Base-by-base conservation (phyloP, 1,284 basidiomycete genomes). In the Ustilago bromivora region DNA sequence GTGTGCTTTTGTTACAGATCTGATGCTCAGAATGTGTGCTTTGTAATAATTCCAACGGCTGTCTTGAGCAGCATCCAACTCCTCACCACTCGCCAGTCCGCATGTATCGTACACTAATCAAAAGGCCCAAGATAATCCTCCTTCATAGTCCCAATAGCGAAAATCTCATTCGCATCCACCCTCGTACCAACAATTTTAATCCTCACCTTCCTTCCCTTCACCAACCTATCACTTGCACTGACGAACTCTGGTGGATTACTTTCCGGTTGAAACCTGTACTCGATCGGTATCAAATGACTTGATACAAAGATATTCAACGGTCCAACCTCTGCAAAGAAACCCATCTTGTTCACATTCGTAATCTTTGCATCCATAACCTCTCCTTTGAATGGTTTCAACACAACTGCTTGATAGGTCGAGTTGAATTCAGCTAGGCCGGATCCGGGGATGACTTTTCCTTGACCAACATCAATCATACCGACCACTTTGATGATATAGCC, bases 331-430 rank as follows among this genome's bases (percentile, higher is more conserved):
- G 94, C 95, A 80, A 98, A 98, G 88, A 98, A 97, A 7, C 96
- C 96, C 95, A 98, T 98, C 95, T 98, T 98, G 87, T 93, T 97
- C 47, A 99, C 97, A 78, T 94, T 96, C 79, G 92, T 93, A 32
- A 99, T 96, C 9, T 96, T 92, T 1, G 95, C 96, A 87, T 99
- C 97, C 41, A 99, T 94, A 6, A 98, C 96, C 87, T 99, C 96
- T 28, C 96, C 96, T 88, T 98, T 98, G 90, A 98, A 99, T 38
- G 84, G 84, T 69, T 84, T 85, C 36, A 86, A 66, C 8, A 86
- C 84, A 17, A 86, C 79, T 2, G 84, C 84, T 57, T 83, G 78
- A 60, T 86, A 86, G 43, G 73, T 80, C 31, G 66, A 78, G 52
- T 79, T 79, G 87, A 98, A 98, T 87, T 96, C 94, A 4, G 96